Evolutionary conservation across 176 grass and related monocot genomes (phyloP).

Genomic region (Oropetium thomaeum): DNA sequence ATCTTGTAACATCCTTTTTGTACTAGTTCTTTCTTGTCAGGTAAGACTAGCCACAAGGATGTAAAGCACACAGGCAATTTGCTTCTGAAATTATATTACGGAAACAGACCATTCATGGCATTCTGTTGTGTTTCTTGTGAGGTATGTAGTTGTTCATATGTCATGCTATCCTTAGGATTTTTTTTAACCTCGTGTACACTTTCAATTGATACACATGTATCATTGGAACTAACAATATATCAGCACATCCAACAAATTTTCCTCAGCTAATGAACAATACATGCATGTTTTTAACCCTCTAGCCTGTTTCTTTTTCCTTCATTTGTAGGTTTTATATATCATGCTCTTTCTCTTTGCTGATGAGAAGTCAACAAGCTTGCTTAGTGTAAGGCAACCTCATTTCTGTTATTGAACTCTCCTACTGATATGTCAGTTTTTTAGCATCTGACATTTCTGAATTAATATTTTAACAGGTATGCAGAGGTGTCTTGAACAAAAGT

Average conservation of each 20-base stretch:
- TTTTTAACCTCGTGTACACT: background rate
- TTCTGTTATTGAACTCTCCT: background rate
- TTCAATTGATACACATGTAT: background rate
- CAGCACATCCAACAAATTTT: background rate
- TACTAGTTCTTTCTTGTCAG: constrained; percentile 82
- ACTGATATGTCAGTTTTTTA: background rate
- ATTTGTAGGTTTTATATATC: constrained; percentile 84
- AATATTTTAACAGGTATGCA: constrained; percentile 43
- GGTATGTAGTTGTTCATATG: constrained; percentile 41
- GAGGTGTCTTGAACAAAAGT: constrained; percentile 46
- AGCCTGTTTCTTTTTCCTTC: constrained; percentile 3
- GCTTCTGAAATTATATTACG: constrained; percentile 88
- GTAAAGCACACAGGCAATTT: constrained; percentile 79
- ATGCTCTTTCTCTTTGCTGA: constrained; percentile 75
- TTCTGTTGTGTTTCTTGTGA: constrained; percentile 97
- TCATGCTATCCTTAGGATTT: background rate
- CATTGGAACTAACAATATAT: background rate
- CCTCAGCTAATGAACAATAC: background rate
- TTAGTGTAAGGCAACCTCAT: constrained; percentile 56
- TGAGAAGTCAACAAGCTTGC: constrained; percentile 52
- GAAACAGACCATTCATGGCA: constrained; percentile 82
- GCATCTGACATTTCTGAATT: constrained; percentile 14
- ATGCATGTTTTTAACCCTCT: background rate
- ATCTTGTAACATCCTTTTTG: constrained; percentile 24
- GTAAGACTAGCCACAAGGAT: constrained; percentile 95